These are phyloP conservation scores for Thymus quinquecostatus DNA, from an alignment of 257 asterid species.

Conservation along the genomic window DNA sequence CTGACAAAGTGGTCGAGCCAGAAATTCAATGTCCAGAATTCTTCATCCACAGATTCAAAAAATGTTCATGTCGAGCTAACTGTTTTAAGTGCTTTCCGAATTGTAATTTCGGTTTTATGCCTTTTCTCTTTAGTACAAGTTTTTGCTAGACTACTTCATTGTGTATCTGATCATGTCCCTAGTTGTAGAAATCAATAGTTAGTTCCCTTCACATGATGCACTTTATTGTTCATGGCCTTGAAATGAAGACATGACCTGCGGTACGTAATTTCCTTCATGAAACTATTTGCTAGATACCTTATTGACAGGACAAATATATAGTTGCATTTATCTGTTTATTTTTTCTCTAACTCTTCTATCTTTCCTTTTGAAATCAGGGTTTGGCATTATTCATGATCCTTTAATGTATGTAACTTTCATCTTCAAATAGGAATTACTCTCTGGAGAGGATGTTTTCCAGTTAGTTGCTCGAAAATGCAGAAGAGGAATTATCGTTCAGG, in stretches of 20 bases:
- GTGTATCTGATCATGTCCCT: not conserved
- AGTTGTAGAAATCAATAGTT: not conserved
- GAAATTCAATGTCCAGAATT: too few relatives aligned
- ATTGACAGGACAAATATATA: not conserved
- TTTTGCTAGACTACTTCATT: not conserved
- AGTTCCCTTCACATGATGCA: not conserved
- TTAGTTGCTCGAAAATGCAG: constrained; percentile 81
- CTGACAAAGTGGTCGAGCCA: too few relatives aligned
- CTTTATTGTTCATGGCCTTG: not conserved
- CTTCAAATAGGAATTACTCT: constrained; percentile 58
- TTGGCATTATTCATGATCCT: constrained; percentile 20
- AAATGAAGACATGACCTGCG: not conserved
- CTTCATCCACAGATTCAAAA: too few relatives aligned
- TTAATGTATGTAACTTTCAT: constrained; percentile 20
- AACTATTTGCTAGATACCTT: constrained; percentile 13
- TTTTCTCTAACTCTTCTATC: not conserved
- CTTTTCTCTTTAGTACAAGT: not conserved
- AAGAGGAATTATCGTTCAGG: constrained; percentile 81
- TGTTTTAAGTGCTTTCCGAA: constrained; percentile 3
- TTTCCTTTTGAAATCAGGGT: constrained; percentile 8
- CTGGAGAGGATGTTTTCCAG: constrained; percentile 76
- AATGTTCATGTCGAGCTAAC: not conserved
- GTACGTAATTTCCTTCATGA: constrained; percentile 14
- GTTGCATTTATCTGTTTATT: not conserved
- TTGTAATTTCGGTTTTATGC: not conserved